These are phyloP conservation scores for Wakefieldia striispora DNA, from an alignment of 768 basidiomycete genomes.

Conservation along the genomic window DNA sequence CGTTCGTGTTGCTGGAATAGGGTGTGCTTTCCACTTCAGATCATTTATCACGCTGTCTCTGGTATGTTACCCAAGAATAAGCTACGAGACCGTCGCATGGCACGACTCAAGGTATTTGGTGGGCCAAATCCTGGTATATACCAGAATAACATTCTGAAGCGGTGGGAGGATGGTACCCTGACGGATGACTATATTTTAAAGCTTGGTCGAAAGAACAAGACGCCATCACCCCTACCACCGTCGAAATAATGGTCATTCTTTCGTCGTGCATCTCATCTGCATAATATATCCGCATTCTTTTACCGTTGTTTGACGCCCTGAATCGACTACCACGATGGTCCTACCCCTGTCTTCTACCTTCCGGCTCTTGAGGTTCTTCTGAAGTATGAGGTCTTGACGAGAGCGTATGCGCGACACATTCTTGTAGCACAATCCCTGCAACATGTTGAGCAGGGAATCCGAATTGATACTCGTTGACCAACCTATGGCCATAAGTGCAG, in stretches of 20 bases:
- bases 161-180: slow-evolving; percentile 81
- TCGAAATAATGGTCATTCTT: slow-evolving; percentile 12
- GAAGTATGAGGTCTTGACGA: not conserved
- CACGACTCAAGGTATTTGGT: slow-evolving; percentile 85
- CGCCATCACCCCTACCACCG: not conserved
- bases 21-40: slow-evolving; percentile 44
- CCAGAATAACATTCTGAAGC: slow-evolving; percentile 71
- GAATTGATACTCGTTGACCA: slow-evolving; percentile 12
- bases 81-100: slow-evolving; percentile 83
- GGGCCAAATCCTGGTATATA: slow-evolving; percentile 75
- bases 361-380: not conserved
- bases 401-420: slow-evolving; percentile 47
- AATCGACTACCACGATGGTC: not conserved
- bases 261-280: not conserved
- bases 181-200: slow-evolving; percentile 37
- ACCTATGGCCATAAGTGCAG: slow-evolving; percentile 74
- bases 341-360: slow-evolving; percentile 10
- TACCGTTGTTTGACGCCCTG: not conserved
- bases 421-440: slow-evolving; percentile 67
- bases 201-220: slow-evolving; percentile 22
- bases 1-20: not conserved
- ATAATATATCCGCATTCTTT: slow-evolving; percentile 8
- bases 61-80: slow-evolving; percentile 99
- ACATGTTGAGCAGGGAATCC: not conserved
- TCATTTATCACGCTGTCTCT: slow-evolving; percentile 92